A percentile compares a stretch with the other conserved stretches of the same genome.
Conservation (phyloP, 352 stramenopile species). For the Globisporangium recalcitrans region DNA sequence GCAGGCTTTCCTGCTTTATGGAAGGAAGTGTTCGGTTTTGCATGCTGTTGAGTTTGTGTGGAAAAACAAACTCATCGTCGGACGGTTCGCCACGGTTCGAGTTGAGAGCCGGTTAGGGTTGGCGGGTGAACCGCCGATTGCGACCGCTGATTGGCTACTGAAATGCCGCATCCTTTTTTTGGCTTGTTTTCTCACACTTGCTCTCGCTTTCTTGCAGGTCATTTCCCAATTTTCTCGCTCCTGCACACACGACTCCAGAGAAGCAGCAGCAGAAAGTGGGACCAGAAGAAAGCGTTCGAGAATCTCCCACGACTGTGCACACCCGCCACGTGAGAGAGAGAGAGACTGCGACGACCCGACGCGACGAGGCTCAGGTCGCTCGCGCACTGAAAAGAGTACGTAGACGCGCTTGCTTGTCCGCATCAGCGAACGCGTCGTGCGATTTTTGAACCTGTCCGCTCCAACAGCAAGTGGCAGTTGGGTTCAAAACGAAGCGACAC, state of each 20-base stretch:
- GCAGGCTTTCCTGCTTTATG: background rate
- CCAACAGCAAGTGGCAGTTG: conserved; percentile 13
- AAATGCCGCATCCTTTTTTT: conserved; percentile 3
- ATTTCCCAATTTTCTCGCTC: conserved; percentile 47
- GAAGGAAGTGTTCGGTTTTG: background rate
- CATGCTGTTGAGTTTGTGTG: conserved; percentile 5
- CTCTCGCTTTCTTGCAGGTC: conserved; percentile 20
- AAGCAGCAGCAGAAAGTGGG: background rate
- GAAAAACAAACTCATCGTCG: conserved; percentile 2
- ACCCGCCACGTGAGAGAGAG: background rate
- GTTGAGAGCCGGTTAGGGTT: conserved; percentile 11
- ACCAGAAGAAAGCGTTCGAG: background rate
- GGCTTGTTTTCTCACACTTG: conserved; percentile 19
- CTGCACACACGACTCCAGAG: conserved; percentile 16
- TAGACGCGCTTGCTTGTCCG: background rate
- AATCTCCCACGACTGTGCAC: conserved; percentile 1
- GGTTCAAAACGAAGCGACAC: conserved; percentile 12
- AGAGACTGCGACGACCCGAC: background rate
- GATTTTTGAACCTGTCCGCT: conserved; percentile 8
- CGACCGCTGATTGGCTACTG: conserved; percentile 4
- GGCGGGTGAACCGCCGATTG: background rate
- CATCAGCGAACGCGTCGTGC: background rate
- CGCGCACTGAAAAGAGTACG: background rate
- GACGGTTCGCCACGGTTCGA: background rate
- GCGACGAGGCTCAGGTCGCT: background rate